Conservation (phyloP, 2,329 filamentous ascomycete genomes). For the Microthyrium microscopicum region DNA sequence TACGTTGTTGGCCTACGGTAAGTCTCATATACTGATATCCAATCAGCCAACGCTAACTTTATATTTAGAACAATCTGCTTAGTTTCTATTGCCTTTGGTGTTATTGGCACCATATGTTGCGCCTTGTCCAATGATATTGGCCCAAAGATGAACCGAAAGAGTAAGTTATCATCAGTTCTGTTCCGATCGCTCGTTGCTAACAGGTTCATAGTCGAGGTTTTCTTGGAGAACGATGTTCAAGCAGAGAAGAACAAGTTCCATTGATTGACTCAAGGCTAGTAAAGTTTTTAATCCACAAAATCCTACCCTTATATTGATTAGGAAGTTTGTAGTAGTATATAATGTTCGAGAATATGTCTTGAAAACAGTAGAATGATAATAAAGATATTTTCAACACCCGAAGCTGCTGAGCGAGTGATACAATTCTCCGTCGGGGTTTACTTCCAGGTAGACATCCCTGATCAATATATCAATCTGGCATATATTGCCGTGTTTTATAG, state of each 20-base stretch:
- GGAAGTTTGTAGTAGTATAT: no score
- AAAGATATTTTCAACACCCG: no score
- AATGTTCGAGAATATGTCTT: no score
- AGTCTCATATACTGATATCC: constrained; percentile 8
- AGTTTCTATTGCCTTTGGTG: constrained; percentile 5
- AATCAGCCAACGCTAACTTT: constrained; percentile 3
- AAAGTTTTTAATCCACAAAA: no score
- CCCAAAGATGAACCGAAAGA: constrained; percentile 8
- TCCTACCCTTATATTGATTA: not conserved
- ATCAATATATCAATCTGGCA: no score
- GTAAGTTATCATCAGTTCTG: no score
- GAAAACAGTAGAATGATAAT: no score
- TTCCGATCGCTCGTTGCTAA: constrained; percentile 3
- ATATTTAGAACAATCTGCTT: not conserved
- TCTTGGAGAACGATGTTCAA: constrained; percentile 4
- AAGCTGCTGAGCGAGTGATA: no score
- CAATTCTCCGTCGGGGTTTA: no score
- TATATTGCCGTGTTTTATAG: no score
- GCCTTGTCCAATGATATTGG: constrained; percentile 4
- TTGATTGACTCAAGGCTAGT: no score
- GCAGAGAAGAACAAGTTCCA: constrained; percentile 8
- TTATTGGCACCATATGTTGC: constrained; percentile 5
- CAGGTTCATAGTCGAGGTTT: not conserved
- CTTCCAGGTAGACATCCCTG: no score
- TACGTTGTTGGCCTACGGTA: constrained; percentile 7